Evolutionary conservation across 2,329 filamentous ascomycete species (phyloP), one percentile per base, ranked within the genome.

Genomic region (Blastomyces gilchristii): DNA sequence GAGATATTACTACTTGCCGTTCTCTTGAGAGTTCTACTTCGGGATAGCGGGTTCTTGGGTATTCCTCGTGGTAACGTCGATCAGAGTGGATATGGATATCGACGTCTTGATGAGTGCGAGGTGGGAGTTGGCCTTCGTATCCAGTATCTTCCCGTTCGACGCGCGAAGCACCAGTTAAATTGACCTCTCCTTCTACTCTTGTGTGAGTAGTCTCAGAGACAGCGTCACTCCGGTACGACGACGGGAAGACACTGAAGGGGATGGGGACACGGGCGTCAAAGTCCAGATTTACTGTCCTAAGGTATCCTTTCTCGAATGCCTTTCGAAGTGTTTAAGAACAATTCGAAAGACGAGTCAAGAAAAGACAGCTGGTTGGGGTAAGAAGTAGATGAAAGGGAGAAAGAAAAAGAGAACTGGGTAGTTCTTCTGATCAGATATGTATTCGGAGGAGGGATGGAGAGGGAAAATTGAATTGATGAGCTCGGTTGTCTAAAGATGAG

Each of bases 201-300:
- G 86, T 87, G 72, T 85, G 80, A 79, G 86, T 86, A 78, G 82
- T 80, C 77, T 84, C 80, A 75, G 81, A 82, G 78, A 83, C 82
- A 81, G 83, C 82, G 81, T 86, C 84, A 84, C 83, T 87, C 81
- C 89, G 86, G 86, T 97, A 97, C 81, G 91, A 90, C 81, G 91
- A 96, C 84, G 93, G 93, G 87, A 97, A 97, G 89, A 97, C 89
- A 90, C 91, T 97, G 87, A 97, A 96, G 83, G 93, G 93, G 82
- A 97, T 94, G 85, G 93, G 91, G 82, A 97, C 90, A 82, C 91
- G 90, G 82, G 92, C 91, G 89, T 96, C 92, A 94, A 96, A 97
- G 90, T 97, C 92, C 92, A 97, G 92, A 84, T 91, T 97, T 90
- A 83, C 90, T 88, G 88, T 87, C 87, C 89, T 86, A 81, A 78